Evolutionary conservation across 768 basidiomycete species (phyloP), one percentile per base, ranked within the genome.

Genomic region (Terana coerulea): DNA sequence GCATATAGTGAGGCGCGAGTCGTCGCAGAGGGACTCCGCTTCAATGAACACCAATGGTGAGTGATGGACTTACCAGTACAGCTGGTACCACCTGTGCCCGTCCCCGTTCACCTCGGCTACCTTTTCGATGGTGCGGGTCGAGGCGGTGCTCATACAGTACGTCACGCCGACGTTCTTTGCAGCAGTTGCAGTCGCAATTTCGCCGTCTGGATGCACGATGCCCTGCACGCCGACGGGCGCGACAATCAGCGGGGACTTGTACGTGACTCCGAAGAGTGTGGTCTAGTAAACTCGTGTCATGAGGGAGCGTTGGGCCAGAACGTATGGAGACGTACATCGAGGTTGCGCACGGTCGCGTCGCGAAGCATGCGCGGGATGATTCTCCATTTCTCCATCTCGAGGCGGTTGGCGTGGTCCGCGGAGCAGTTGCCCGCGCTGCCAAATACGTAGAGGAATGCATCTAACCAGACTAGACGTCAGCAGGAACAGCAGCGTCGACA

Each of bases 321-420:
- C n/a, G n/a, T n/a, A n/a, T n/a, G 12, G 29, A n/a, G 15, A 15
- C 40, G 2, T 52, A 85, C 89, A 58, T 85, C 77, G 26, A 92
- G 62, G 41, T 64, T 78, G 19, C 88, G 77, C 17, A 68, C 63
- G 3, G 80, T 80, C 0, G 77, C 77, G 55, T 83, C 72, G 17
- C 80, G 74, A 29, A 91, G 76, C 88, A 91, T 90, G 11, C 84
- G 80, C 2, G 90, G 90, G 21, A 93, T 72, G 64, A 95, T 87
- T 28, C 77, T 78, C 74, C 78, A 91, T 47, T 74, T 80, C 22
- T 80, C 72, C 48, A 92, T 75, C 2, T 81, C 84, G 34, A 69
- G 74, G 29, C 73, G 73, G 60, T 95, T 94, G 44, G 79, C 80
- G 9, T 64, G 71, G 62, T 86, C 79, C 1, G 92, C 94, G 25